These are phyloP conservation scores for Otatea glauca DNA, from an alignment of 176 grass and related monocot species.

Conservation along the genomic window DNA sequence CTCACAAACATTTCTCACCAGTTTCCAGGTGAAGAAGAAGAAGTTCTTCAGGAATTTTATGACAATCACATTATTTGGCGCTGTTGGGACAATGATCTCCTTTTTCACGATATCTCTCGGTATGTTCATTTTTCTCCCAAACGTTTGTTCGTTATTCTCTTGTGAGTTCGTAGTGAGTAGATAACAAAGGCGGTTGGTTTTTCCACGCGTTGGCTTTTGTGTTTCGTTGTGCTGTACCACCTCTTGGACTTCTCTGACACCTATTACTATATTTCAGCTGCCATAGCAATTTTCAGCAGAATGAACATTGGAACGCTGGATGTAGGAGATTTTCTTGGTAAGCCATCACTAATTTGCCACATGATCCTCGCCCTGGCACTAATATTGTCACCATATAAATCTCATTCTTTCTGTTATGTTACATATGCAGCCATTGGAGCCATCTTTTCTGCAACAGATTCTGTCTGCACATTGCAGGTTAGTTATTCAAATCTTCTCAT, in stretches of 20 bases:
- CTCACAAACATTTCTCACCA: conserved; percentile 51
- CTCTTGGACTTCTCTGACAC: conserved; percentile 39
- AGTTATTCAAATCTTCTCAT: not conserved
- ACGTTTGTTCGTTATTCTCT: too few relatives aligned
- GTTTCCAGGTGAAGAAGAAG: conserved; percentile 99
- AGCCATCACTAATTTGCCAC: conserved; percentile 34
- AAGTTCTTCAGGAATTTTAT: conserved; percentile 98
- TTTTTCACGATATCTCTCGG: conserved; percentile 92
- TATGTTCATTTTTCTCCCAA: conserved; percentile 46
- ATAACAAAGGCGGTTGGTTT: not conserved
- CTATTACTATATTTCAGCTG: conserved; percentile 58
- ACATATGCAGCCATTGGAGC: conserved; percentile 87
- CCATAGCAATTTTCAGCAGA: conserved; percentile 75
- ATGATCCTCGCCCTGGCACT: conserved; percentile 10
- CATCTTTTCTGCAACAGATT: conserved; percentile 99
- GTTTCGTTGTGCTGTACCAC: conserved; percentile 29
- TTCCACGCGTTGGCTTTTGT: conserved; percentile 4
- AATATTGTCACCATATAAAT: conserved; percentile 15
- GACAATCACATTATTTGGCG: conserved; percentile 93
- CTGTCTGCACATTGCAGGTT: conserved; percentile 99
- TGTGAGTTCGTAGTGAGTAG: not conserved
- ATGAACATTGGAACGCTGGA: conserved; percentile 93
- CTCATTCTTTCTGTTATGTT: conserved; percentile 39
- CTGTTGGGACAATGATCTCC: conserved; percentile 89
- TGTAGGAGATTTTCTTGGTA: conserved; percentile 95